Percentiles rank a stretch among this genome's conserved stretches.
Conservation (phyloP, 2,329 filamentous ascomycete genomes). For the Ceratocystis eucalypticola region DNA sequence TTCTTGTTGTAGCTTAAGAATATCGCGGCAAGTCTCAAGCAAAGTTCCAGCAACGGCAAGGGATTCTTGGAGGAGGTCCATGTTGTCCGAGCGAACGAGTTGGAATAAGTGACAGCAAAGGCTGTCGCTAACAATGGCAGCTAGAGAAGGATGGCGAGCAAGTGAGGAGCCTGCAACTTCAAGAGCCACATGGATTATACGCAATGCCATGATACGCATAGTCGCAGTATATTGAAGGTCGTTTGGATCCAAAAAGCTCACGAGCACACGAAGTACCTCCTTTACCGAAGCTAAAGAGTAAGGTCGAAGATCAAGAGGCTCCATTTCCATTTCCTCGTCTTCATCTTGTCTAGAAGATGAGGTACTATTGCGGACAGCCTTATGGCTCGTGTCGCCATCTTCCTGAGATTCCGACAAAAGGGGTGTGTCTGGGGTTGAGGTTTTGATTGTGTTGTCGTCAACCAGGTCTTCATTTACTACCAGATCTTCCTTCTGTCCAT, state of each 20-base stretch:
- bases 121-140: constrained; percentile 78
- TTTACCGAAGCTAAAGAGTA: constrained; percentile 91
- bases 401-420: too few species aligned
- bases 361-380: neutral
- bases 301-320: constrained; percentile 55
- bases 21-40: constrained; percentile 74
- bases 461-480: neutral
- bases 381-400: too few species aligned
- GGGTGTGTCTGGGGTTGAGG: too few species aligned
- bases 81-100: constrained; percentile 88
- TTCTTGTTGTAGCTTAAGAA: constrained; percentile 92
- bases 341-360: constrained; percentile 5
- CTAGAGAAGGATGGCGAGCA: constrained; percentile 77
- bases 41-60: constrained; percentile 83
- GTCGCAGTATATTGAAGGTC: constrained; percentile 86
- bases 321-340: constrained; percentile 24
- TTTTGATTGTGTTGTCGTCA: neutral
- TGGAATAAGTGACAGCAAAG: constrained; percentile 92
- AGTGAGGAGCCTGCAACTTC: constrained; percentile 95
- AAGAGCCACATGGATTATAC: constrained; percentile 92
- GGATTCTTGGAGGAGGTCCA: constrained; percentile 86
- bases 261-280: constrained; percentile 84
- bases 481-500: neutral
- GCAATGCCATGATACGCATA: constrained; percentile 91
- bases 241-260: constrained; percentile 85